A percentile compares a stretch with the other conserved stretches of the same genome.
Evolutionary conservation across 257 asterid genomes (phyloP).

Genomic region (Lantana camara): DNA sequence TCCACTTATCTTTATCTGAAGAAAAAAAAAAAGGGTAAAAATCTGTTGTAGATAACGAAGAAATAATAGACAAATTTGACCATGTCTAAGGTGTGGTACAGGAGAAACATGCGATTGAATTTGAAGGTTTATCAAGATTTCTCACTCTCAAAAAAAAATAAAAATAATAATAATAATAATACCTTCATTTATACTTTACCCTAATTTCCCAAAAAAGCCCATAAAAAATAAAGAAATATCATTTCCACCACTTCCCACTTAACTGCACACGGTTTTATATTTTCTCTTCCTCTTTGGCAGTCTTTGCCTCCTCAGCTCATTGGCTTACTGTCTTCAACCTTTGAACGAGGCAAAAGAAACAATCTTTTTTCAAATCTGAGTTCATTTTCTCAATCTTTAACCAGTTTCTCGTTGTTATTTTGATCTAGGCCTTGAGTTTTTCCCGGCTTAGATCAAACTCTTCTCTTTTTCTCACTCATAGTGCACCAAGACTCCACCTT

Average conservation of each 20-base stretch:
- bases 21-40: too few relatives aligned
- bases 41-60: neutral
- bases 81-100: constrained; percentile 28
- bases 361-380: constrained; percentile 40
- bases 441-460: constrained; percentile 37
- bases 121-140: constrained; percentile 12
- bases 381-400: constrained; percentile 31
- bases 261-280: constrained; percentile 25
- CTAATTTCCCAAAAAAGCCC: constrained; percentile 49
- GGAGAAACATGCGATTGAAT: constrained; percentile 25
- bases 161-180: neutral
- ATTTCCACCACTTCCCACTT: constrained; percentile 32
- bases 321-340: constrained; percentile 37
- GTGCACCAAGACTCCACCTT: constrained; percentile 36
- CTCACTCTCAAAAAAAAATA: neutral
- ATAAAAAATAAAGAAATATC: constrained; percentile 39
- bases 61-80: constrained; percentile 31
- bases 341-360: constrained; percentile 25
- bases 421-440: constrained; percentile 42
- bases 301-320: constrained; percentile 44
- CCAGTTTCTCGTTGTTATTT: constrained; percentile 26
- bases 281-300: constrained; percentile 30
- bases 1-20: too few relatives aligned
- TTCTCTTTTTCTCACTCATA: constrained; percentile 23
- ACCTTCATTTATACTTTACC: constrained; percentile 49